phyloP scores from a whole-genome alignment of 1,284 basidiomycete genomes.

The Ustilago esculenta region DNA sequence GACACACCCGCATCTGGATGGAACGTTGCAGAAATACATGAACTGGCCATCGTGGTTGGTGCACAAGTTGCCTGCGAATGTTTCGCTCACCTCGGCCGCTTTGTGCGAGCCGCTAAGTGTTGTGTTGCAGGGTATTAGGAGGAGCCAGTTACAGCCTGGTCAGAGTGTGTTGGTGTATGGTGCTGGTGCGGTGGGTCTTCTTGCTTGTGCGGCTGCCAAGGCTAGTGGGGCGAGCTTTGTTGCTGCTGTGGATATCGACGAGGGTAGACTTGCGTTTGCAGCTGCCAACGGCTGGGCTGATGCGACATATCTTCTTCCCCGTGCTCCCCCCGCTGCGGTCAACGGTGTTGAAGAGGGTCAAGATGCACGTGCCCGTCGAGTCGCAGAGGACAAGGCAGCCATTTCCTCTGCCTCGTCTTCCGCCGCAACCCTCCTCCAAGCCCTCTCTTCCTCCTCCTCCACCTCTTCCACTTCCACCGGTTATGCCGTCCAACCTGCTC shows the following conservation, averaged over 20 bases:
- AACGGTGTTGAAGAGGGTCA: constrained; percentile 1
- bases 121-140: constrained; percentile 81
- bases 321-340: constrained; percentile 72
- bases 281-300: constrained; percentile 74
- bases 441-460: constrained; percentile 10
- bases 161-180: constrained; percentile 86
- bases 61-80: constrained; percentile 81
- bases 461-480: constrained; percentile 1
- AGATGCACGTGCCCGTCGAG: constrained; percentile 73
- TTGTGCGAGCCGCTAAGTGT: constrained; percentile 91
- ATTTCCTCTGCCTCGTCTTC: constrained; percentile 69
- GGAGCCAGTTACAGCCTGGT: constrained; percentile 74
- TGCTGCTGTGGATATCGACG: constrained; percentile 53
- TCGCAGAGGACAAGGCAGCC: constrained; percentile 72
- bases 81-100: constrained; percentile 81
- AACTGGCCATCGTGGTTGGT: constrained; percentile 86
- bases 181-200: constrained; percentile 88
- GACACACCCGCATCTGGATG: constrained; percentile 90
- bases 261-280: constrained; percentile 45
- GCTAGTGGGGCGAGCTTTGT: constrained; percentile 58
- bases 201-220: constrained; percentile 73
- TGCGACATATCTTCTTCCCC: constrained; percentile 76
- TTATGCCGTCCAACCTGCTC: constrained; percentile 22
- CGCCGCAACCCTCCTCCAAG: constrained; percentile 22
- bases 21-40: constrained; percentile 85